Base-by-base conservation (phyloP, 1,284 basidiomycete species). In the Fomes fomentarius region DNA sequence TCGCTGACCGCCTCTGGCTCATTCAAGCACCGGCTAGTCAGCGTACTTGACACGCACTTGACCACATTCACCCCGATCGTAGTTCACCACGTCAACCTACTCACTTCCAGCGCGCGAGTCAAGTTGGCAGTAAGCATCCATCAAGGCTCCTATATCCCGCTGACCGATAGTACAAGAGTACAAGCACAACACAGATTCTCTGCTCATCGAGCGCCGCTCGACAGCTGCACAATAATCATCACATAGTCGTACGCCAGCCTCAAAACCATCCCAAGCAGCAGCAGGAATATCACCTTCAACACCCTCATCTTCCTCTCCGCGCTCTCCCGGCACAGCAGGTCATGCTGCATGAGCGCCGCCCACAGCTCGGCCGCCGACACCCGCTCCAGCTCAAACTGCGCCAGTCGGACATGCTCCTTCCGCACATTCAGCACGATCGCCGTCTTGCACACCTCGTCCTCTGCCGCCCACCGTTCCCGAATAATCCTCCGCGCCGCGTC, bases 391-490 rank as follows among this genome's bases (percentile, higher is more conserved):
- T 44, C 42, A 25, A 37, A 22, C 33, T 21, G 37, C 21, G 25
- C 43, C 25, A 59, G 40, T 7, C 47, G 53, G 21, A 56, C 30
- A 46, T 50, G 41, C 22, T 50, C 53, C 30, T 26, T 26, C 17
- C 53, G 46, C 24, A 56, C 54, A 31, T 60, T 60, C 40, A 60
- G 54, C 48, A 56, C 17, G 24, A 60, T 40, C 25, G 51, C 14
- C 26, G 58, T 46, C 45, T 56, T 56, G 58, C 58, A 60, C 26
- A 60, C 40, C 24, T 56, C 51, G 48, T 59, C 54, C 30, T 59
- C 57, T 28, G 43, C 47, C 8, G 22, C 17, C 57, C 57, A 59
- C n/a, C 31, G 45, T 19, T 26, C 39, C 15, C 37, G 53, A 17
- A 31, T 37, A 12, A 19, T 17, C 15, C 47, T 21, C 26, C 25